These are phyloP conservation scores for Austropuccinia psidii DNA, from an alignment of 1,284 basidiomycete genomes.

Conservation along the genomic window DNA sequence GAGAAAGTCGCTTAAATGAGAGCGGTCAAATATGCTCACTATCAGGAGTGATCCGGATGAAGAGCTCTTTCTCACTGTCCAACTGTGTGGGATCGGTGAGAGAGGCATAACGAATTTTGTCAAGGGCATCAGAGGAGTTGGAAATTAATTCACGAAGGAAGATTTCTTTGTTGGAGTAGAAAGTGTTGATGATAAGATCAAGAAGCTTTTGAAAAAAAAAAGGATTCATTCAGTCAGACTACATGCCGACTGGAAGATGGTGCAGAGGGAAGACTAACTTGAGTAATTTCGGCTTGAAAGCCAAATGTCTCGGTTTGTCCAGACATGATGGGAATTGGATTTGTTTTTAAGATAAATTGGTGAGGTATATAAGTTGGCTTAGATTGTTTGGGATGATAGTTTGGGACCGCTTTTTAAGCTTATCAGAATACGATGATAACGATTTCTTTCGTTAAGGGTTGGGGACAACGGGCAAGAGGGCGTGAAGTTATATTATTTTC, in stretches of 20 bases:
- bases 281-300: conserved; percentile 95
- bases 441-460: too few relatives aligned
- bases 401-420: too few relatives aligned
- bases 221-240: background rate
- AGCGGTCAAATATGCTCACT: background rate
- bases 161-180: conserved; percentile 98
- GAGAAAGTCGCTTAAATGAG: conserved; percentile 20
- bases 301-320: conserved; percentile 38
- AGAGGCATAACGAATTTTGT: conserved; percentile 91
- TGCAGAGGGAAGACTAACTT: conserved; percentile 47
- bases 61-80: conserved; percentile 71
- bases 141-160: conserved; percentile 94
- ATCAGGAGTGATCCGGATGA: conserved; percentile 73
- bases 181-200: conserved; percentile 83
- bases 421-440: too few relatives aligned
- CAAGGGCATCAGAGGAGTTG: conserved; percentile 75
- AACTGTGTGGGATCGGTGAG: conserved; percentile 81
- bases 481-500: too few relatives aligned
- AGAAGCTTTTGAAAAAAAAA: conserved; percentile 47
- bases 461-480: too few relatives aligned
- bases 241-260: conserved; percentile 39
- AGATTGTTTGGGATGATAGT: too few relatives aligned
- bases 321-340: conserved; percentile 7
- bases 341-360: too few relatives aligned
- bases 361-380: too few relatives aligned